Conservation (phyloP, 306 rosid genomes). For the Cicer chorassanicum region DNA sequence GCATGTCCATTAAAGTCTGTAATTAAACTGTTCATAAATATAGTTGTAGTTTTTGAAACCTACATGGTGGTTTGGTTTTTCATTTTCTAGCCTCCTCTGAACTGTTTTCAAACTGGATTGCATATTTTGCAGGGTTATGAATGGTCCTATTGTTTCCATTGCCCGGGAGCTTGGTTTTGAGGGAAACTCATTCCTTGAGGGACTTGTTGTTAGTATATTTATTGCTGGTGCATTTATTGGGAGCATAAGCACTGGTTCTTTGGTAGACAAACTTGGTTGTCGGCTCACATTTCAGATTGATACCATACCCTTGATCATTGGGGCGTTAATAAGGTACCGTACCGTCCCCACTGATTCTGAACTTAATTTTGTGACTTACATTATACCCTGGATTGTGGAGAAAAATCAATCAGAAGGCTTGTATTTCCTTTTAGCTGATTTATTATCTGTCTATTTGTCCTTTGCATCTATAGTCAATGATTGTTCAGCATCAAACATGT, state of each 20-base stretch:
- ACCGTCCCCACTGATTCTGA: neutral
- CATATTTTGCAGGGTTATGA: constrained; percentile 70
- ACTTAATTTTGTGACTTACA: neutral
- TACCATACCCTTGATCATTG: constrained; percentile 79
- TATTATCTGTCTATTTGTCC: neutral
- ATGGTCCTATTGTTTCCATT: constrained; percentile 85
- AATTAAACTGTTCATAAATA: neutral
- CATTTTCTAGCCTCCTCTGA: constrained; percentile 2
- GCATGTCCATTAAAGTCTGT: too few relatives aligned
- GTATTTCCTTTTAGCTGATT: constrained; percentile 6
- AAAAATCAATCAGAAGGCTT: constrained; percentile 8
- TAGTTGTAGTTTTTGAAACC: constrained; percentile 15
- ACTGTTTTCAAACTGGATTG: constrained; percentile 31
- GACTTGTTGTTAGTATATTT: constrained; percentile 89
- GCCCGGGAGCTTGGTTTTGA: constrained; percentile 87
- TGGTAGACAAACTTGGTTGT: constrained; percentile 87
- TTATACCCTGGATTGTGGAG: neutral
- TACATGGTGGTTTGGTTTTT: constrained; percentile 3
- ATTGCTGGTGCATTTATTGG: constrained; percentile 91
- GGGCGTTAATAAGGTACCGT: constrained; percentile 75
- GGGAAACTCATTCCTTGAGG: constrained; percentile 80
- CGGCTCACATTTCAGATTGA: constrained; percentile 77
- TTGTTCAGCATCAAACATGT: constrained; percentile 2
- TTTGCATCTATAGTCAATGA: neutral
- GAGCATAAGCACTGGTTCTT: constrained; percentile 70